Conservation (phyloP, 2,329 filamentous ascomycete species). For the Colletotrichum cuscutae region DNA sequence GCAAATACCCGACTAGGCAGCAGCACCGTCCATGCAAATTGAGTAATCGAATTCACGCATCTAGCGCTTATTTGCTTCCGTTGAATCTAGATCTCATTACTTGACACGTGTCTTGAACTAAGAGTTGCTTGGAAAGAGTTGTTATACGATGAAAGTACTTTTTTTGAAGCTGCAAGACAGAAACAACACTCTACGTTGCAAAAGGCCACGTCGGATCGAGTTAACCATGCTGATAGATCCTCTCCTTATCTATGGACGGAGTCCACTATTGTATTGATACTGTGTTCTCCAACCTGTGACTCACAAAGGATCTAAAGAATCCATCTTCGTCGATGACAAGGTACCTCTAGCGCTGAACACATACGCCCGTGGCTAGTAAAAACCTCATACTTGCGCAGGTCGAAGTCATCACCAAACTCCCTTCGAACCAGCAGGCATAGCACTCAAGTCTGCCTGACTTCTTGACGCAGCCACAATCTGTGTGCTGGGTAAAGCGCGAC, state of each 20-base stretch:
- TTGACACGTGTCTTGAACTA: not conserved
- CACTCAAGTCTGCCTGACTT: not conserved
- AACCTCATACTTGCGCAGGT: not conserved
- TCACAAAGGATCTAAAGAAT: no score
- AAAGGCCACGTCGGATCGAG: not conserved
- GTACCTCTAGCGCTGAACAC: not conserved
- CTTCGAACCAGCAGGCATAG: not conserved
- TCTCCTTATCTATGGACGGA: not conserved
- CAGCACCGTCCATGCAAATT: not conserved
- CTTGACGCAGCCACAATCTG: not conserved
- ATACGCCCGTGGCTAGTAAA: not conserved
- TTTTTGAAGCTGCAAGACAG: not conserved
- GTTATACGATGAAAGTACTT: not conserved
- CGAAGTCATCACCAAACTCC: not conserved
- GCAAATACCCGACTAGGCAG: no score
- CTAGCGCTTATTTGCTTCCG: not conserved
- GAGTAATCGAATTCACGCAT: not conserved
- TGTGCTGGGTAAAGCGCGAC: no score
- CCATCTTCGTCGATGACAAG: no score
- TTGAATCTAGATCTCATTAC: not conserved
- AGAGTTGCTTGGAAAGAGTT: not conserved
- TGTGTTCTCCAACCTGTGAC: no score
- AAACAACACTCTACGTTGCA: not conserved
- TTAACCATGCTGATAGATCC: not conserved
- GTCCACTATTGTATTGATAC: not conserved